Conservation (phyloP, 2,329 filamentous ascomycete genomes). For the Ophiocordyceps sinensis region DNA sequence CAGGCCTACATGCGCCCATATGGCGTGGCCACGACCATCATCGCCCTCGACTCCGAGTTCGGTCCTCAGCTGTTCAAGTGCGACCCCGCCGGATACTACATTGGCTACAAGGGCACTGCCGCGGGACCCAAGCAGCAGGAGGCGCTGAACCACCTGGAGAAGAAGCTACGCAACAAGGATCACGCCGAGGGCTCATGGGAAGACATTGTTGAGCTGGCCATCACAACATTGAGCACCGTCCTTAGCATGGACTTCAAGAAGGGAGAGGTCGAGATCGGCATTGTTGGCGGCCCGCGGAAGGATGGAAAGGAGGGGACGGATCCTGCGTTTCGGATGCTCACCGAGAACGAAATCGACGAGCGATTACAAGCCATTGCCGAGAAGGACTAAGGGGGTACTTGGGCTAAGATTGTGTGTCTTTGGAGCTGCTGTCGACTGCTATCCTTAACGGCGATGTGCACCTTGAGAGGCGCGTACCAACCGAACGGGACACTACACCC, state of each 20-base stretch:
- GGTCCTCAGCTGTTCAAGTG: slow-evolving; percentile 97
- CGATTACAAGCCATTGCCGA: slow-evolving; percentile 94
- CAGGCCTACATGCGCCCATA: slow-evolving; percentile 94
- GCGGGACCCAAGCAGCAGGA: slow-evolving; percentile 98
- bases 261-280: slow-evolving; percentile 93
- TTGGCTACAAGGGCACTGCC: slow-evolving; percentile 95
- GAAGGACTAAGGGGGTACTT: slow-evolving; percentile 58
- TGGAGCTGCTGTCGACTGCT: no score
- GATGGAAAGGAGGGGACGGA: slow-evolving; percentile 76
- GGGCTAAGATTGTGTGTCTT: neutral
- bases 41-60: slow-evolving; percentile 82
- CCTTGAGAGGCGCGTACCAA: no score
- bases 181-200: slow-evolving; percentile 85
- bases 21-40: slow-evolving; percentile 87
- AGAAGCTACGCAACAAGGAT: slow-evolving; percentile 99
- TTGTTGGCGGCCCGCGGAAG: slow-evolving; percentile 74
- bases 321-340: slow-evolving; percentile 71
- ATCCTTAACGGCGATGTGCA: no score
- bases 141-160: slow-evolving; percentile 95
- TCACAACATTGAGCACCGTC: slow-evolving; percentile 87
- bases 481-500: no score
- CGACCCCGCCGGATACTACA: slow-evolving; percentile 94
- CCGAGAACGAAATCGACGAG: slow-evolving; percentile 97
- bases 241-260: slow-evolving; percentile 99
- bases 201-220: slow-evolving; percentile 93